Base-by-base conservation (phyloP, 805 yeast genomes). In the Candida yuanshanica region DNA sequence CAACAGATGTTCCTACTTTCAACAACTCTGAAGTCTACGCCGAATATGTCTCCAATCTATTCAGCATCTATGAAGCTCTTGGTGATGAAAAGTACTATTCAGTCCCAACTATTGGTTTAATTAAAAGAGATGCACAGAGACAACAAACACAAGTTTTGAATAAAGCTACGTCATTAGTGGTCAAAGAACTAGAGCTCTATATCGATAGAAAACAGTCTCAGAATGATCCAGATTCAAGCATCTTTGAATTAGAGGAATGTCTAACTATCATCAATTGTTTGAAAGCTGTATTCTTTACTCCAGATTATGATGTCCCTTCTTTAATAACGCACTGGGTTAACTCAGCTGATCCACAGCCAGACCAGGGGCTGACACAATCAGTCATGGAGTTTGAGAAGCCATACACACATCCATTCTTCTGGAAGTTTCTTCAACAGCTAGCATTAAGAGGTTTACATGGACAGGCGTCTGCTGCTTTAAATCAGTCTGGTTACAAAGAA, bases 281-380 rank as follows among this genome's bases (percentile, higher is more conserved):
- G 21, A 70, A 71, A 37, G 75, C 85, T 0, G 57, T 75, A 27
- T 65, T 69, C 50, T 79, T 77, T 48, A 49, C 56, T 1, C 53
- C 53, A 10, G 47, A 45, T 20, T 52, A 67, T 2, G 65, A 68
- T 14, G 60, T 11, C 64, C 68, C 42, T 64, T 58, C 37, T 65
- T 66, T 47, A 70, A 79, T 23, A 65, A 66, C 36, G 54, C 70
- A 68, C 36, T 84, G 93, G 93, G 66, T 81, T 20, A 84, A 84
- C 53, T 69, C 77, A 42, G 79, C 81, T 23, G 86, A 83, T 55
- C 79, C 81, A 5, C 75, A 76, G 49, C 90, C 90, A 1, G 77
- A 72, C 43, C 66, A 66, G 16, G 75, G 70, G 21, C 59, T 74
- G 24, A 65, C 74, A 4, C 72, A 76, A 39, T 66, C 59, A 34